phyloP scores from a whole-genome alignment of 163 green algal genomes.

The Prototheca wickerhamii region DNA sequence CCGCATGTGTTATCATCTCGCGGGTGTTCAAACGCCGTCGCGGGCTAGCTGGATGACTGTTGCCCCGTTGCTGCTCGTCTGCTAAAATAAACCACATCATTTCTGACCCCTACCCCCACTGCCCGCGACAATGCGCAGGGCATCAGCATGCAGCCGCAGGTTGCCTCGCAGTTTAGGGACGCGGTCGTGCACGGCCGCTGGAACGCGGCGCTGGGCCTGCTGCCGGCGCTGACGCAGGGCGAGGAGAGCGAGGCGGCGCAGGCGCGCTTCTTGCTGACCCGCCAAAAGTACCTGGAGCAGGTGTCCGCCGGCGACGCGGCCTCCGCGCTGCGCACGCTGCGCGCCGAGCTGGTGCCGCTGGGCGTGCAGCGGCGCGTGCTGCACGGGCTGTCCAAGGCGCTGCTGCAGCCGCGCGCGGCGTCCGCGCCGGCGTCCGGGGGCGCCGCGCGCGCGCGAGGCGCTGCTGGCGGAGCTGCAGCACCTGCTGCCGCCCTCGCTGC shows the following conservation, averaged over 20 bases:
- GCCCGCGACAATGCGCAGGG: conserved; percentile 19
- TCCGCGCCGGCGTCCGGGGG: conserved; percentile 8
- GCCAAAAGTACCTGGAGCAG: conserved; percentile 16
- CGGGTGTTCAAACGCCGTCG: too few relatives aligned
- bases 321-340: conserved; percentile 51
- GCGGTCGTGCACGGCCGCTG: conserved; percentile 52
- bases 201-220: conserved; percentile 44
- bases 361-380: conserved; percentile 45
- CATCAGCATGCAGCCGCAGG: conserved; percentile 19
- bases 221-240: conserved; percentile 37
- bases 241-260: conserved; percentile 6
- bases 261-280: conserved; percentile 54
- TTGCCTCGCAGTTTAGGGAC: conserved; percentile 42
- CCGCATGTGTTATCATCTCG: background rate
- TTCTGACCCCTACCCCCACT: background rate
- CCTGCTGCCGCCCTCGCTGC: conserved; percentile 51
- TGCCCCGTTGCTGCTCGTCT: background rate
- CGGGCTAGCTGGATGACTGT: too few relatives aligned
- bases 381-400: conserved; percentile 45
- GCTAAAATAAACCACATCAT: too few relatives aligned
- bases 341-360: conserved; percentile 64
- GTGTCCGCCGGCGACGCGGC: conserved; percentile 25
- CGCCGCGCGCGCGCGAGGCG: conserved; percentile 2
- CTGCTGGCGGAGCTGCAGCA: conserved; percentile 46
- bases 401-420: conserved; percentile 9